phyloP scores from a whole-genome alignment of 345 rosid species.

The Microthlaspi erraticum region DNA sequence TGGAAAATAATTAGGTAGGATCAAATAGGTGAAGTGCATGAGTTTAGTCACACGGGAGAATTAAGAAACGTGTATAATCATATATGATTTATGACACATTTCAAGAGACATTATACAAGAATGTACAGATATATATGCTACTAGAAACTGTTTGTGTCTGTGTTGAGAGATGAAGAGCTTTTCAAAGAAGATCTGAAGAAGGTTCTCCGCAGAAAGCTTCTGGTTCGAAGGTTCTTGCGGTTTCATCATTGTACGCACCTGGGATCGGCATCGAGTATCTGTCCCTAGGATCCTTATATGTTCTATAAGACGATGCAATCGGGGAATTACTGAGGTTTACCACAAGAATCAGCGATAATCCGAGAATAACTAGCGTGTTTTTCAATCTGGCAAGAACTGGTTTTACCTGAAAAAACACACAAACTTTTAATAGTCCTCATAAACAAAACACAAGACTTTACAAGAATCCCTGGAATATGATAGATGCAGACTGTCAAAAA shows the following conservation, averaged over 20 bases:
- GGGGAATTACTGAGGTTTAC: constrained; percentile 55
- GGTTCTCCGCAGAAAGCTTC: constrained; percentile 91
- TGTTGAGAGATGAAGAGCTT: constrained; percentile 1
- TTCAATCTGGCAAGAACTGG: constrained; percentile 80
- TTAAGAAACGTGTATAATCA: background rate
- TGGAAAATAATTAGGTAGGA: background rate
- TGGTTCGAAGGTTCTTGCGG: constrained; percentile 84
- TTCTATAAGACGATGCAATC: constrained; percentile 40
- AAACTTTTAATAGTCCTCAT: background rate
- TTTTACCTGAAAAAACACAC: constrained; percentile 61
- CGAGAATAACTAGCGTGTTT: constrained; percentile 75
- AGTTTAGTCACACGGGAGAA: too few species aligned
- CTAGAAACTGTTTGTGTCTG: constrained; percentile 1
- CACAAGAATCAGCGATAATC: constrained; percentile 62
- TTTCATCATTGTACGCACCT: constrained; percentile 75
- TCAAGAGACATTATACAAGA: constrained; percentile 11
- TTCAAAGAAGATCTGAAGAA: constrained; percentile 42
- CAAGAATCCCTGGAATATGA: background rate
- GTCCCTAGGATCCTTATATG: constrained; percentile 43
- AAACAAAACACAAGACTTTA: background rate
- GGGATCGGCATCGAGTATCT: constrained; percentile 58
- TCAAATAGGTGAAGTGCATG: too few species aligned
- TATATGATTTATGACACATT: background rate
- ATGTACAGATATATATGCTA: constrained; percentile 33
- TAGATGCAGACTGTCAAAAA: background rate